Evolutionary conservation across 176 grass and related monocot species (phyloP), one percentile per base, ranked within the genome.

Genomic region (Carex pumila): DNA sequence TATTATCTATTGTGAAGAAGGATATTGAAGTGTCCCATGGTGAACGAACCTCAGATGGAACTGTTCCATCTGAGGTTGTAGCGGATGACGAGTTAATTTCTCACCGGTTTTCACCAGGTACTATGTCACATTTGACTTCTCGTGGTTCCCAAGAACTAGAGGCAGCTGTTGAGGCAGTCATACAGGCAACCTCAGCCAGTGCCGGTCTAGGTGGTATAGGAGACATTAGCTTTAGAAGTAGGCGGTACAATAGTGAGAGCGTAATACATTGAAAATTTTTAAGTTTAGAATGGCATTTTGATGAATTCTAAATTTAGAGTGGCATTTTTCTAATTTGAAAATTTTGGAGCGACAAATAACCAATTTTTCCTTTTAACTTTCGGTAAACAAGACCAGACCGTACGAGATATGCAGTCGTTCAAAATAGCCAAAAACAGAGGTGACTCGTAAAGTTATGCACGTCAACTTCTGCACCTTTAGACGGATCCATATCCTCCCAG

Each of bases 21-120:
- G 75, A 80, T 34, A 89, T 88, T 71, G 82, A 17, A 7, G 90
- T 69, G 32, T n/a, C n/a, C n/a, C n/a, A n/a, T n/a, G n/a, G n/a
- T n/a, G n/a, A n/a, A n/a, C n/a, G n/a, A n/a, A 54, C 15, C 22
- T 43, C 1, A n/a, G n/a, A n/a, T n/a, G n/a, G n/a, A 4, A 4
- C 36, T 2, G 89, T 64, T 2, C 82, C 81, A 0, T 66, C 53
- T 0, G 93, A 95, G 19, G 72, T 90, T 17, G 74, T 91, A 10
- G 90, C 86, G n/a, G 93, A 92, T 47, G 88, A 92, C 8, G 96
- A 99, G 69, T 83, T 92, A 60, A 87, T 86, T 80, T 95, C 93
- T 17, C 96, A 99, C 87, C 83, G 93, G 7, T 99, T 99, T 82
- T 95, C 93, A 31, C 96, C 96, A 0, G 96, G 93, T 0, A 81